Base-by-base conservation (phyloP, 306 rosid species). In the Ormosia semicastrata region DNA sequence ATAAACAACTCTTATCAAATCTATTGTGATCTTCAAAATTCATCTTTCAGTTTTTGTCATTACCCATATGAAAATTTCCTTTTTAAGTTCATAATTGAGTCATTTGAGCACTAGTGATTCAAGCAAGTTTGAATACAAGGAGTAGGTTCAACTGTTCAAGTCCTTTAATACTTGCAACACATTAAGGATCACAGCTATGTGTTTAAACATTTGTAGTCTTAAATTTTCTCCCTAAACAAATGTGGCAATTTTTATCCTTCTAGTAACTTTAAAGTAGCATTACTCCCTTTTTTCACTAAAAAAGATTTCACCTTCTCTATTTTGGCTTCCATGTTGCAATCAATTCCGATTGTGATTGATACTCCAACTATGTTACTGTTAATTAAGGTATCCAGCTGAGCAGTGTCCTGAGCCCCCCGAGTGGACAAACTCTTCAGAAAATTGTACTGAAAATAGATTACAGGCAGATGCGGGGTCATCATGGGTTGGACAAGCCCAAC, bases 381-480 rank as follows among this genome's bases (percentile, higher is more conserved):
- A 79, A 66, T 59, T 75, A 64, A 80, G 75, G 62, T 56, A 56
- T 40, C 68, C 76, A 36, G 52, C 56, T n/a, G 24, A 56, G 46
- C 57, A 41, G 47, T 32, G 34, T 56, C 53, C 34, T 7, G 3
- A 6, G 5, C 32, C 39, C 32, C 39, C 7, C 65, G 0, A 12
- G 8, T 40, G 1, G 36, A 62, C 71, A 76, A 62, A 10, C 50
- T 15, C 50, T 64, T 12, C 13, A 47, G 12, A 63, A 60, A 54
- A 30, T 33, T 63, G 47, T 47, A 63, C 72, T 63, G 63, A 76
- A 62, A 76, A 76, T 39, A 46, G 13, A 8, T 60, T 60, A 63
- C 64, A 6, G 2, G 3, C 79, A 33, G n/a, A 8, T 53, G 66
- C 14, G 30, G 15, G 49, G 52, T 46, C 60, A 76, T 76, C 62